Conservation (phyloP, 257 asterid genomes). For the Solanum gandarillasii region DNA sequence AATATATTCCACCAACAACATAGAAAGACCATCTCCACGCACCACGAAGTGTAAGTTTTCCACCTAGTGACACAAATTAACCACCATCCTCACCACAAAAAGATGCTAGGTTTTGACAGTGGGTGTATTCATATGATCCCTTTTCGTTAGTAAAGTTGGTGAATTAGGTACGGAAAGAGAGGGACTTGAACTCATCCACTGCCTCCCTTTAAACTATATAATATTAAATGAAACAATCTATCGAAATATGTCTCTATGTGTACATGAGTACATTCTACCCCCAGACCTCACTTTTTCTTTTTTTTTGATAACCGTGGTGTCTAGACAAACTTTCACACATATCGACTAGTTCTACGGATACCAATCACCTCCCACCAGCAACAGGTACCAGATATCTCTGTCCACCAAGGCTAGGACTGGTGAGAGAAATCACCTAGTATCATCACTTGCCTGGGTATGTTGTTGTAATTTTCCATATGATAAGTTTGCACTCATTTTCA, state of each 20-base stretch:
- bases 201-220: background rate
- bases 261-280: background rate
- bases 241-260: background rate
- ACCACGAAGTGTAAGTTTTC: background rate
- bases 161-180: background rate
- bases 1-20: background rate
- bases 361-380: background rate
- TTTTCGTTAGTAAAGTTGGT: background rate
- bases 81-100: background rate
- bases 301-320: background rate
- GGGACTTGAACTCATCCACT: background rate
- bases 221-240: background rate
- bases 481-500: background rate
- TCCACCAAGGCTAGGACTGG: background rate
- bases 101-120: background rate
- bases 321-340: background rate
- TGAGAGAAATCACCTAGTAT: background rate
- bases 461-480: background rate
- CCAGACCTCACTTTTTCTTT: background rate
- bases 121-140: background rate
- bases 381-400: rapidly evolving
- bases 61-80: background rate
- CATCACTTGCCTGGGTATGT: background rate
- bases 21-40: background rate
- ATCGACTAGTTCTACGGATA: background rate